Evolutionary conservation across 805 yeast genomes (phyloP).

Genomic region (Middelhovenomyces tepae): DNA sequence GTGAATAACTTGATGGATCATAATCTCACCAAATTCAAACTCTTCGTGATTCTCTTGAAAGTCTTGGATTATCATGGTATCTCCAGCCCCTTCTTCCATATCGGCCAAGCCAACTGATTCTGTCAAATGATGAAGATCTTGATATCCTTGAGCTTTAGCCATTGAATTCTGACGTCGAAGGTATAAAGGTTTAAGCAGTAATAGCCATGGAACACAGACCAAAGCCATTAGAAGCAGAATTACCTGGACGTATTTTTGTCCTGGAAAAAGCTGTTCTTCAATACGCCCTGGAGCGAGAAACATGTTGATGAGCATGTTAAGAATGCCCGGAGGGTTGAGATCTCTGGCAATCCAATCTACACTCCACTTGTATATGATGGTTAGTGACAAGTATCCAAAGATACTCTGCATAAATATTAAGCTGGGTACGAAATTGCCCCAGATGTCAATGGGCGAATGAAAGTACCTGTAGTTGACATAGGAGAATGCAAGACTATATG

Average conservation of each 20-base stretch:
- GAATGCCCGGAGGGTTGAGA: constrained; percentile 80
- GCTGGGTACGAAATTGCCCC: constrained; percentile 93
- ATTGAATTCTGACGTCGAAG: constrained; percentile 41
- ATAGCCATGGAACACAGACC: constrained; percentile 85
- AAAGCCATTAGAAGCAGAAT: constrained; percentile 66
- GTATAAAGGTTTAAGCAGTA: constrained; percentile 74
- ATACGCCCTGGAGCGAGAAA: constrained; percentile 86
- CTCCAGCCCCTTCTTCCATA: constrained; percentile 7
- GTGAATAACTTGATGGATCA: constrained; percentile 95
- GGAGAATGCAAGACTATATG: constrained; percentile 79
- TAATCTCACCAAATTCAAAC: constrained; percentile 80
- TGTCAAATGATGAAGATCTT: constrained; percentile 13
- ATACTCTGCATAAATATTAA: constrained; percentile 91
- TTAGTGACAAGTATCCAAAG: constrained; percentile 81
- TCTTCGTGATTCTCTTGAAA: constrained; percentile 48
- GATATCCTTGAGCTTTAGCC: constrained; percentile 9
- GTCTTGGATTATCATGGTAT: constrained; percentile 39
- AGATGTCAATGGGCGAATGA: constrained; percentile 65
- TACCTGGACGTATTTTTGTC: constrained; percentile 72
- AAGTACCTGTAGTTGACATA: constrained; percentile 68
- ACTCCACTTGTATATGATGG: constrained; percentile 89
- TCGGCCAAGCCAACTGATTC: constrained; percentile 12
- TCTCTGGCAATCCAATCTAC: constrained; percentile 79
- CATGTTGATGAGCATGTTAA: constrained; percentile 94
- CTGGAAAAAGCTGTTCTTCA: constrained; percentile 69